phyloP scores from a whole-genome alignment of 345 rosid species.

The Bruguiera sexangula region DNA sequence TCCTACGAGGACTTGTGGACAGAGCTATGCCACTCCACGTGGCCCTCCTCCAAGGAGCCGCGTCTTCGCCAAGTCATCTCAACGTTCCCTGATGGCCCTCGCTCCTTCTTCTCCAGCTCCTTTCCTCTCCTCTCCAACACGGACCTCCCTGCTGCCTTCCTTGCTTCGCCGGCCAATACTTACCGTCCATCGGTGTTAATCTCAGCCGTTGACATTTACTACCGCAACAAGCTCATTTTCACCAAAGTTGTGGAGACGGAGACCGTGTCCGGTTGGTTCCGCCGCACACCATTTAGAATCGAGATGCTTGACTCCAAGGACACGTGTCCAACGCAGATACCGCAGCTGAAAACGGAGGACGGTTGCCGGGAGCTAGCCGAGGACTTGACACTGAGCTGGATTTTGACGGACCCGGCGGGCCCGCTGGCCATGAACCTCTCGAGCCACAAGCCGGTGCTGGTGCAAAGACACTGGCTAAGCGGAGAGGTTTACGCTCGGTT shows the following conservation, averaged over 20 bases:
- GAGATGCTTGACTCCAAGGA: conserved; percentile 68
- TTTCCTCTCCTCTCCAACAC: conserved; percentile 28
- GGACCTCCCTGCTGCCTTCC: background rate
- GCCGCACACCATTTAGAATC: conserved; percentile 63
- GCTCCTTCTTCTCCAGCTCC: conserved; percentile 69
- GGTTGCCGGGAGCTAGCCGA: conserved; percentile 35
- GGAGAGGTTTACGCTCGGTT: conserved; percentile 65
- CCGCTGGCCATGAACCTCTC: conserved; percentile 61
- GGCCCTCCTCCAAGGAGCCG: conserved; percentile 67
- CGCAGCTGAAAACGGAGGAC: conserved; percentile 36
- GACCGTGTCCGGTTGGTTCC: conserved; percentile 61
- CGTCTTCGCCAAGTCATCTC: conserved; percentile 35
- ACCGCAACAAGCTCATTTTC: conserved; percentile 39
- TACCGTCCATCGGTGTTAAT: conserved; percentile 34
- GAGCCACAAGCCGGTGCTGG: conserved; percentile 59
- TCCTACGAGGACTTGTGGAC: conserved; percentile 51
- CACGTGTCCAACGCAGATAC: conserved; percentile 45
- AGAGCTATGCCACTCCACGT: conserved; percentile 47
- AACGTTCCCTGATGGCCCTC: conserved; percentile 44
- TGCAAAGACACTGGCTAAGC: conserved; percentile 68
- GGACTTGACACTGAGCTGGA: conserved; percentile 64
- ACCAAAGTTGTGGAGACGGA: conserved; percentile 56
- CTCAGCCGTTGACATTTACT: conserved; percentile 66
- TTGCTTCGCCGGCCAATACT: background rate
- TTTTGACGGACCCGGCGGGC: conserved; percentile 53